These are phyloP conservation scores for Litchi chinensis DNA, from an alignment of 345 rosid genomes.

Conservation along the genomic window DNA sequence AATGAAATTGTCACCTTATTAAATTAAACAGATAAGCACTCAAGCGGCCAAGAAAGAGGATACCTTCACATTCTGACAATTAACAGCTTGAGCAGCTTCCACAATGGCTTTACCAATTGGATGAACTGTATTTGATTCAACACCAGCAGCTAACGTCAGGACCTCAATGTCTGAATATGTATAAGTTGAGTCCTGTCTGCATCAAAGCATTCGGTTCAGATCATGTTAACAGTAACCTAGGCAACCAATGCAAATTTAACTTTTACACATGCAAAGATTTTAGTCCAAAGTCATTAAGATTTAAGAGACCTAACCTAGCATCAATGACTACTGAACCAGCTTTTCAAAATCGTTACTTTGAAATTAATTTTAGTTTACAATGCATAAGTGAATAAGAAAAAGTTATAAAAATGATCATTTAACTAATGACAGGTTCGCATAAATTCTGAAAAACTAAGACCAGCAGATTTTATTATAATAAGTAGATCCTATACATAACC, in stretches of 20 bases:
- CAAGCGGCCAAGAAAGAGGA: constrained; percentile 9
- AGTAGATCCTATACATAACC: neutral
- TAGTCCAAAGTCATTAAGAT: neutral
- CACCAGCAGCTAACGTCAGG: constrained; percentile 84
- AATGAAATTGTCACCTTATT: neutral
- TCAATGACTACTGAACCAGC: neutral
- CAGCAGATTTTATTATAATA: neutral
- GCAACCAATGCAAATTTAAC: neutral
- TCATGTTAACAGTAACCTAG: constrained; percentile 11
- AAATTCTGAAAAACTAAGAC: neutral
- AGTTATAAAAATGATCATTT: neutral
- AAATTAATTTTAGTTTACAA: neutral
- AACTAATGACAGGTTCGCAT: neutral
- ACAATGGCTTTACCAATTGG: constrained; percentile 95
- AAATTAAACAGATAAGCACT: neutral
- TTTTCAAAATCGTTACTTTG: neutral
- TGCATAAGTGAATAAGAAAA: neutral
- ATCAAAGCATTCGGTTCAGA: constrained; percentile 26
- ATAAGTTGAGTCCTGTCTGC: constrained; percentile 47
- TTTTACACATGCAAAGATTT: neutral
- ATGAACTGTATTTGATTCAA: constrained; percentile 88
- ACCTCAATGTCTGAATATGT: constrained; percentile 70
- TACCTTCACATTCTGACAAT: constrained; percentile 60
- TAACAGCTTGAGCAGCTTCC: constrained; percentile 68
- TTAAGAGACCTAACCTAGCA: neutral